These are phyloP conservation scores for Quercus dentata DNA, from an alignment of 306 rosid genomes.

Conservation along the genomic window DNA sequence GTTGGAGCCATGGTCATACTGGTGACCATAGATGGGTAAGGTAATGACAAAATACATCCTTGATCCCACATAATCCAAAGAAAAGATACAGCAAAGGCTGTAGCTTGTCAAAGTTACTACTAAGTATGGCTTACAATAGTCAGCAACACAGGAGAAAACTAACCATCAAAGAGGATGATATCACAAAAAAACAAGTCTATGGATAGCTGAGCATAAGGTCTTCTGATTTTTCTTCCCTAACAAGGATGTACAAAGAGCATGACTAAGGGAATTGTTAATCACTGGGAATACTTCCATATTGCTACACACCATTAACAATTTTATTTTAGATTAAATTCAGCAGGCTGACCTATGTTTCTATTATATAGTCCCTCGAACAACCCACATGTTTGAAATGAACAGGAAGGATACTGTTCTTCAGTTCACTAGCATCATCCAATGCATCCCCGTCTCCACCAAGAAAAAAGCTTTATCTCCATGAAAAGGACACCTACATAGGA, in stretches of 20 bases:
- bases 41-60: neutral
- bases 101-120: neutral
- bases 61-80: neutral
- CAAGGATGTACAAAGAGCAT: neutral
- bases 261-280: neutral
- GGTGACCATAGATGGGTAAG: neutral
- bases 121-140: neutral
- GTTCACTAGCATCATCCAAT: neutral
- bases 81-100: neutral
- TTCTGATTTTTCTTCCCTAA: neutral
- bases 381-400: neutral
- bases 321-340: neutral
- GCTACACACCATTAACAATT: neutral
- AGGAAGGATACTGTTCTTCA: slow-evolving; percentile 10
- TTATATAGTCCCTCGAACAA: neutral
- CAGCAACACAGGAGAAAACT: neutral
- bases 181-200: neutral
- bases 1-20: neutral
- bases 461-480: neutral
- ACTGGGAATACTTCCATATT: neutral
- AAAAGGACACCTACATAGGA: slow-evolving; percentile 28
- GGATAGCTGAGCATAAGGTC: neutral
- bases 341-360: neutral
- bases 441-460: slow-evolving; percentile 24
- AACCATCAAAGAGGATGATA: neutral